phyloP scores from a whole-genome alignment of 2,329 filamentous ascomycete species.

The Lithohypha guttulata region DNA sequence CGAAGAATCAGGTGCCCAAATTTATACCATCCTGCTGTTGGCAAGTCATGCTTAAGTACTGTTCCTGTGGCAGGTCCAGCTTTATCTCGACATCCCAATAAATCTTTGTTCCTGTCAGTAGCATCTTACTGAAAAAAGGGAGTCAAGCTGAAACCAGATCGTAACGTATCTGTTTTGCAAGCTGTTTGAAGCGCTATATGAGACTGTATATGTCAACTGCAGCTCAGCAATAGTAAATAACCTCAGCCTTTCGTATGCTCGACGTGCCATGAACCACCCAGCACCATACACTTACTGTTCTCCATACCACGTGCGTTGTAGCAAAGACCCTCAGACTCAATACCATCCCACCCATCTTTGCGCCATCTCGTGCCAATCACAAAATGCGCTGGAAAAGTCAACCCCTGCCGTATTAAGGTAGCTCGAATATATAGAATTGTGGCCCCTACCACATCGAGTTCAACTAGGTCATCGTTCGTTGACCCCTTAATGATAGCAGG shows the following conservation, averaged over 20 bases:
- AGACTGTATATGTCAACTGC: too few relatives aligned
- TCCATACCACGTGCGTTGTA: constrained; percentile 5
- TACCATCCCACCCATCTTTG: constrained; percentile 12
- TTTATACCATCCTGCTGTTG: too few relatives aligned
- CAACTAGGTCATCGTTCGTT: constrained; percentile 4
- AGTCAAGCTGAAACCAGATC: too few relatives aligned
- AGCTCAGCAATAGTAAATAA: too few relatives aligned
- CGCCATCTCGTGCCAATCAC: constrained; percentile 7
- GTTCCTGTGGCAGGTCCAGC: too few relatives aligned
- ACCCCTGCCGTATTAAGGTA: constrained; percentile 8
- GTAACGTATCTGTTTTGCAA: too few relatives aligned
- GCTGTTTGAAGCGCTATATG: too few relatives aligned
- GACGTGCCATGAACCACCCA: constrained; percentile 8
- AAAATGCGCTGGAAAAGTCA: constrained; percentile 9
- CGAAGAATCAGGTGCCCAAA: too few relatives aligned
- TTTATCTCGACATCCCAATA: too few relatives aligned
- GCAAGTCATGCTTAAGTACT: too few relatives aligned
- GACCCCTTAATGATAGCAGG: constrained; percentile 1
- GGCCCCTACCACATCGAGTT: constrained; percentile 7
- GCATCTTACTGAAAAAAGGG: too few relatives aligned
- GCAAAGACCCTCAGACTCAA: constrained; percentile 13
- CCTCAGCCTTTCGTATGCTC: constrained; percentile 6
- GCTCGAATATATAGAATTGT: constrained; percentile 10
- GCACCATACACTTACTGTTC: constrained; percentile 6
- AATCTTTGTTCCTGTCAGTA: too few relatives aligned